Conservation (phyloP, 2,329 filamentous ascomycete genomes). For the Sodiomyces alkalinus region DNA sequence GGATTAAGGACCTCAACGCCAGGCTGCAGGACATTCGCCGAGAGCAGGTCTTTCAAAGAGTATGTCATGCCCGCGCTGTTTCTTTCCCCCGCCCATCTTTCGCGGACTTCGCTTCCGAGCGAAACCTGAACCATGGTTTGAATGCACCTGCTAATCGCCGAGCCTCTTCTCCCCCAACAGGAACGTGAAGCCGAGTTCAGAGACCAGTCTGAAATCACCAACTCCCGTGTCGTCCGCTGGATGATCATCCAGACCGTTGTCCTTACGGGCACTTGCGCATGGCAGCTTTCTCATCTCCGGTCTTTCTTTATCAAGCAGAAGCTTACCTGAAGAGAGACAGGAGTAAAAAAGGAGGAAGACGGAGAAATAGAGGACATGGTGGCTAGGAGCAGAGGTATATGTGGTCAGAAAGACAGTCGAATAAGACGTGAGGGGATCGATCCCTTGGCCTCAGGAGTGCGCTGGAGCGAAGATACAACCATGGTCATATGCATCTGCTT, state of each 20-base stretch:
- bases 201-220: constrained; percentile 91
- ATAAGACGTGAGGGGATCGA: too few species aligned
- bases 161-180: constrained; percentile 33
- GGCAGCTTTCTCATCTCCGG: constrained; percentile 90
- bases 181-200: constrained; percentile 96
- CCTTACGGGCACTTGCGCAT: constrained; percentile 77
- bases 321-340: constrained; percentile 65
- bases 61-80: constrained; percentile 32
- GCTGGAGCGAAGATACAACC: too few species aligned
- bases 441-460: too few species aligned
- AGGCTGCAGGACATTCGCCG: constrained; percentile 76
- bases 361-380: too few species aligned
- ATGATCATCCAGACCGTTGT: constrained; percentile 79
- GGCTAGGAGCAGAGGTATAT: too few species aligned
- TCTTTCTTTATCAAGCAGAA: constrained; percentile 99
- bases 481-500: too few species aligned
- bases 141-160: too few species aligned
- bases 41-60: constrained; percentile 93
- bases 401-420: too few species aligned
- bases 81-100: too few species aligned
- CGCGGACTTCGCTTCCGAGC: too few species aligned
- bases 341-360: too few species aligned
- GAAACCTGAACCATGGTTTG: too few species aligned
- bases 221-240: constrained; percentile 85
- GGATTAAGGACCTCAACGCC: constrained; percentile 78